Evolutionary conservation across 352 stramenopile species (phyloP).

Genomic region (Phytophthora melonis): DNA sequence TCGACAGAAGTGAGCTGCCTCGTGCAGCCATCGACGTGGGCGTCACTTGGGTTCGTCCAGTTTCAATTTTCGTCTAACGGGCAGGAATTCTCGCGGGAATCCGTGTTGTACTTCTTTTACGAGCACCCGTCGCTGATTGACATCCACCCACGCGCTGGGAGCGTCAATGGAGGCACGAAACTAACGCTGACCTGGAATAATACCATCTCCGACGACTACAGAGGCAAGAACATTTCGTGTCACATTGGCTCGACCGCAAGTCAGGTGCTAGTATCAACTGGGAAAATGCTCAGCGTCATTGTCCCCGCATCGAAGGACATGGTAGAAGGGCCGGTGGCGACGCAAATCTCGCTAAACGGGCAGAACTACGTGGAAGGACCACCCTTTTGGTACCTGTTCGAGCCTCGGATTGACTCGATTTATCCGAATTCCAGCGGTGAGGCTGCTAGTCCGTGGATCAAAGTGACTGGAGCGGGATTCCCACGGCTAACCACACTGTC

Average conservation of each 20-base stretch:
- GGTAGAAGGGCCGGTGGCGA: slow-evolving; percentile 14
- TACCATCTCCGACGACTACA: not conserved
- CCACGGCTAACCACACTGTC: slow-evolving; percentile 47
- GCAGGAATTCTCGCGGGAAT: slow-evolving; percentile 40
- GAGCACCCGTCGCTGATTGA: slow-evolving; percentile 24
- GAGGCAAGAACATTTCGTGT: slow-evolving; percentile 21
- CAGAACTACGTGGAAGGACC: slow-evolving; percentile 50
- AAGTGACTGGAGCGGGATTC: slow-evolving; percentile 33
- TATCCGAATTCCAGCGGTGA: slow-evolving; percentile 36
- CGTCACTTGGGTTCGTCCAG: not conserved
- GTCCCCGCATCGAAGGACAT: slow-evolving; percentile 4
- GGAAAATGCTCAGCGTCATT: slow-evolving; percentile 12
- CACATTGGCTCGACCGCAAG: slow-evolving; percentile 34
- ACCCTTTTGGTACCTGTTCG: slow-evolving; percentile 51
- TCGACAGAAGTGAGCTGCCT: slow-evolving; percentile 44
- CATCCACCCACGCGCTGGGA: slow-evolving; percentile 25
- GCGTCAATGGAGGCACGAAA: slow-evolving; percentile 36
- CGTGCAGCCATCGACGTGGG: slow-evolving; percentile 34
- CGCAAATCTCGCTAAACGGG: slow-evolving; percentile 46
- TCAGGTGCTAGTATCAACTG: slow-evolving; percentile 5
- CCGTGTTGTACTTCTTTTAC: slow-evolving; percentile 47
- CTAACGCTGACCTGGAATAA: slow-evolving; percentile 38
- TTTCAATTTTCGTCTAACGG: slow-evolving; percentile 52
- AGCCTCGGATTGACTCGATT: slow-evolving; percentile 36
- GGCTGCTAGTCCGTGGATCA: slow-evolving; percentile 21